Evolutionary conservation across 129 eudicot genomes (phyloP).

Genomic region (Cynara cardunculus): DNA sequence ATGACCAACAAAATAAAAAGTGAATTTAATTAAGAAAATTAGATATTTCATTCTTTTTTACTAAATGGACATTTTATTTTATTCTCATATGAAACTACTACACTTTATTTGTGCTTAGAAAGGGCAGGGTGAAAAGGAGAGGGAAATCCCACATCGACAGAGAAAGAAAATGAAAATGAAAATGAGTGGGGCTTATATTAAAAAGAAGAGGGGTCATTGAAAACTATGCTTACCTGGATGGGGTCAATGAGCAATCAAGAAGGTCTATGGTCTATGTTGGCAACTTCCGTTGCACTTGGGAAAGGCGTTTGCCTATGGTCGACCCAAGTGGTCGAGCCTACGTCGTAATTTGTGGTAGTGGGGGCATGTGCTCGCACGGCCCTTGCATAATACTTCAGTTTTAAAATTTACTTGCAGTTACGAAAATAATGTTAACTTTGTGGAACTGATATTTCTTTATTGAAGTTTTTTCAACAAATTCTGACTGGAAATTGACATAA

Average conservation of each 20-base stretch:
- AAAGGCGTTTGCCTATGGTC: slow-evolving; percentile 20
- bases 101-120: too few relatives aligned
- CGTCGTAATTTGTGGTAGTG: background rate
- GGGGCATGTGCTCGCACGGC: background rate
- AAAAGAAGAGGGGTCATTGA: background rate
- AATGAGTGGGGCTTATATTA: background rate
- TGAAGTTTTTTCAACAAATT: too few relatives aligned
- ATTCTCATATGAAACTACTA: too few relatives aligned
- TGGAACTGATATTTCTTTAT: too few relatives aligned
- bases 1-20: too few relatives aligned
- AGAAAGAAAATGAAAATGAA: background rate
- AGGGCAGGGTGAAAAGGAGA: too few relatives aligned
- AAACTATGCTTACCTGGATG: slow-evolving; percentile 17
- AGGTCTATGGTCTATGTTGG: slow-evolving; percentile 1
- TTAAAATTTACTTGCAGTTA: too few relatives aligned
- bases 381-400: background rate
- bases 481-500: too few relatives aligned
- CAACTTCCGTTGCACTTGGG: slow-evolving; percentile 21
- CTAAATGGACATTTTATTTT: too few relatives aligned
- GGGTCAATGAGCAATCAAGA: slow-evolving; percentile 25
- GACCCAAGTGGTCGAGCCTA: background rate
- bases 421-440: too few relatives aligned
- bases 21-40: too few relatives aligned
- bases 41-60: too few relatives aligned
- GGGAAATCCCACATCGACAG: background rate